These are phyloP conservation scores for Diaporthe helianthi DNA, from an alignment of 2,329 filamentous ascomycete genomes.

Conservation along the genomic window DNA sequence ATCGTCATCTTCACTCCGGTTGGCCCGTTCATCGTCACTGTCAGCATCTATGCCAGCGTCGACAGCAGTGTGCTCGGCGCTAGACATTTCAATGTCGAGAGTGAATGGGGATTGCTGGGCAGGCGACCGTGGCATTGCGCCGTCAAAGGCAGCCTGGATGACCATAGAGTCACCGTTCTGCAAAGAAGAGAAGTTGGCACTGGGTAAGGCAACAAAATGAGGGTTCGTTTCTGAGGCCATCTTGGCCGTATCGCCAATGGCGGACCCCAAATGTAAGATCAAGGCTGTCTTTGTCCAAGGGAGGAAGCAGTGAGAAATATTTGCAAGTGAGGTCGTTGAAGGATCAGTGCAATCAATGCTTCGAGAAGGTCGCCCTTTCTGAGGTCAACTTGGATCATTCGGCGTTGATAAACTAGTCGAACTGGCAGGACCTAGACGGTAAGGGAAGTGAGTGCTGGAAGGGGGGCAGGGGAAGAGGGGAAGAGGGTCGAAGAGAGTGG, in stretches of 20 bases:
- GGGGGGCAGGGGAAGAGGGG: background rate
- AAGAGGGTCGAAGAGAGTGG: background rate
- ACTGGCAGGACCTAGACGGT: background rate
- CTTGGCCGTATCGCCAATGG: background rate
- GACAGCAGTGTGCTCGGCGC: background rate
- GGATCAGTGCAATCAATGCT: background rate
- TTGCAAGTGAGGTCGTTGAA: background rate
- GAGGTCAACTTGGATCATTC: background rate
- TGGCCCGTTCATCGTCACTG: slow-evolving; percentile 19
- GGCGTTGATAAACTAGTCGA: background rate
- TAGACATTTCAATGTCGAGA: background rate
- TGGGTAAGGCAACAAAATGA: background rate
- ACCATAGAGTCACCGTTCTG: background rate
- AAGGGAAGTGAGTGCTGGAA: no score
- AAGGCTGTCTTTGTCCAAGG: background rate
- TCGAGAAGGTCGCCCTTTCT: background rate
- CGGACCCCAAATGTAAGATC: background rate
- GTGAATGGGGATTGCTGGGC: background rate
- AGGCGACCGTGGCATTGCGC: background rate
- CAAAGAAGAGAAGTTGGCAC: background rate
- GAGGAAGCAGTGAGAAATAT: background rate
- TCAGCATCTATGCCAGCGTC: slow-evolving; percentile 28
- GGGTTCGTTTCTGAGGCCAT: background rate
- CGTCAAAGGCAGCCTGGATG: background rate
- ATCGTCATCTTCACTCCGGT: slow-evolving; percentile 38